Evolutionary conservation across 306 rosid species (phyloP).

Genomic region (Quercus mongolica): DNA sequence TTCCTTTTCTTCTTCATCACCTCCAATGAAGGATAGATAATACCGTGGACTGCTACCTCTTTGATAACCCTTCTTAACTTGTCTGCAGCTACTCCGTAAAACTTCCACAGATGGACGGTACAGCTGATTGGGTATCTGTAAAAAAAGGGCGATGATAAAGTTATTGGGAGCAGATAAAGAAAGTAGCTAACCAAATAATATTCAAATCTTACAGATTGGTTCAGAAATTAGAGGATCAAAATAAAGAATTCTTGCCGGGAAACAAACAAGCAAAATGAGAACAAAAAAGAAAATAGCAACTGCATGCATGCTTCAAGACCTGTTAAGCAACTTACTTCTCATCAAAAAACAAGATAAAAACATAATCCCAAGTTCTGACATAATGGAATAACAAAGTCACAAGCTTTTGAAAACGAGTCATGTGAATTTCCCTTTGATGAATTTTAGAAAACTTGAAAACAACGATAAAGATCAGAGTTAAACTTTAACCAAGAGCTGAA

Average conservation of each 20-base stretch:
- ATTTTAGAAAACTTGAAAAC: background rate
- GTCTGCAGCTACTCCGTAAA: constrained; percentile 58
- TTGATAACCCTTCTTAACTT: constrained; percentile 64
- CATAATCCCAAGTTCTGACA: background rate
- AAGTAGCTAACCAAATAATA: background rate
- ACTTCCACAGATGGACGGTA: constrained; percentile 72
- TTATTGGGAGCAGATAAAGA: constrained; percentile 2
- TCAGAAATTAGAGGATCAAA: background rate
- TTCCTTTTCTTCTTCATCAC: constrained; percentile 36
- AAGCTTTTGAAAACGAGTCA: background rate
- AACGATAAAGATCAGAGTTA: background rate
- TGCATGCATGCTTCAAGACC: background rate
- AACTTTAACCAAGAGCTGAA: background rate
- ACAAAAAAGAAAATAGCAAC: background rate
- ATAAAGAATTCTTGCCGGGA: background rate
- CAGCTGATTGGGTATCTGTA: constrained; percentile 56
- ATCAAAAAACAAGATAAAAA: background rate
- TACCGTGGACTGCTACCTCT: constrained; percentile 66
- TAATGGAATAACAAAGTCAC: background rate
- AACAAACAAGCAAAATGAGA: constrained; percentile 1
- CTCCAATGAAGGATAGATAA: constrained; percentile 52
- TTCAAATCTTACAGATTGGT: background rate
- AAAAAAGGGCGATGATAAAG: constrained; percentile 9
- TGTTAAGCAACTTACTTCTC: background rate
- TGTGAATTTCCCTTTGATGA: background rate